A percentile compares a stretch with the other conserved stretches of the same genome.
Conservation (phyloP, 2,329 filamentous ascomycete genomes). For the Cercospora sp. region DNA sequence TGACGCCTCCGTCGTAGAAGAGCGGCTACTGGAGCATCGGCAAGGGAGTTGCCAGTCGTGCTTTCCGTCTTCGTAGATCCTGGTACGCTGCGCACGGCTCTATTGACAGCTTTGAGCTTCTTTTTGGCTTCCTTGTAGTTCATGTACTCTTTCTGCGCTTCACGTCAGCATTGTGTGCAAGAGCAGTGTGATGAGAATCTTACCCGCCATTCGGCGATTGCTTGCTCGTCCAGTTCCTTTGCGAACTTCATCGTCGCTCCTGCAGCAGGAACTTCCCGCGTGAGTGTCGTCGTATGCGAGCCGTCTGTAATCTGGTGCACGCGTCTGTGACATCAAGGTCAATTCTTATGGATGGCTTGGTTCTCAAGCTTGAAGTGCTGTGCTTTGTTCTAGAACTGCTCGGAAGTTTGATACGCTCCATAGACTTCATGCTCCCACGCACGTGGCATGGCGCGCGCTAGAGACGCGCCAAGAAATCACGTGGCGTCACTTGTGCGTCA, state of each 20-base stretch:
- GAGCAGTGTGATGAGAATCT: background rate
- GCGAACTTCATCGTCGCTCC: conserved; percentile 11
- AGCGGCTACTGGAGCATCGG: conserved; percentile 19
- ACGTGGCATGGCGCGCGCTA: background rate
- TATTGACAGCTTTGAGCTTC: conserved; percentile 14
- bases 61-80: conserved; percentile 5
- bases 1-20: conserved; percentile 12
- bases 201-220: conserved; percentile 87
- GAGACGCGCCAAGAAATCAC: background rate
- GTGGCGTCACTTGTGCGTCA: background rate
- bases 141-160: conserved; percentile 68
- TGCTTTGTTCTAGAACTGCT: background rate
- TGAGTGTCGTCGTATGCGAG: background rate
- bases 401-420: background rate
- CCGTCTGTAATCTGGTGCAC: background rate
- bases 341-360: background rate
- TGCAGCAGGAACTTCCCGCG: background rate
- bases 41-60: conserved; percentile 17
- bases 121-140: conserved; percentile 68
- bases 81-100: conserved; percentile 16
- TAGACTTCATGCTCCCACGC: background rate
- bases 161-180: background rate
- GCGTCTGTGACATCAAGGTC: background rate
- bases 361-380: background rate
- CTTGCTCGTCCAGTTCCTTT: conserved; percentile 74